phyloP scores from a whole-genome alignment of 768 basidiomycete genomes.

The Mycena polygramma region DNA sequence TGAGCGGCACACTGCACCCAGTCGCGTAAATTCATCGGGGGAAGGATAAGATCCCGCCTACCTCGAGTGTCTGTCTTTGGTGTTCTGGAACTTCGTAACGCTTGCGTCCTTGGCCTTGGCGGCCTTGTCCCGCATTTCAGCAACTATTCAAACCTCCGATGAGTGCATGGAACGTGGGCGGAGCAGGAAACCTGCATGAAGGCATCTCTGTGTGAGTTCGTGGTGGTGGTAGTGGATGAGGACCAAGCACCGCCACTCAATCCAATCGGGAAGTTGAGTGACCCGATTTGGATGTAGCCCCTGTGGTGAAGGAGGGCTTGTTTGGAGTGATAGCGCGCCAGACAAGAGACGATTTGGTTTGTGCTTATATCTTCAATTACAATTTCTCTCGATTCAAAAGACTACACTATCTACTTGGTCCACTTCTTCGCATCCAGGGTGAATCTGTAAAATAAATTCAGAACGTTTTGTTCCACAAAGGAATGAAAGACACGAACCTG shows the following conservation, averaged over 20 bases:
- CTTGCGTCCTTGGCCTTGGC: slow-evolving; percentile 69
- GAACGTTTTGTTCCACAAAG: background rate
- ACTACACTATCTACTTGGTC: background rate
- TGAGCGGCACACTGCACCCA: slow-evolving; percentile 63
- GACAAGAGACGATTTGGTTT: too few relatives aligned
- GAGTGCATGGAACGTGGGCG: background rate
- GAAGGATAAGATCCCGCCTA: slow-evolving; percentile 34
- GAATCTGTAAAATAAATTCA: background rate
- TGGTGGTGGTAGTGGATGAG: too few relatives aligned
- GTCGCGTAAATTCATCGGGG: background rate
- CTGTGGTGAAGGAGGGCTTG: too few relatives aligned
- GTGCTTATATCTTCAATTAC: too few relatives aligned
- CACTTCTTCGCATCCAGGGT: background rate
- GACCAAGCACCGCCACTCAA: background rate
- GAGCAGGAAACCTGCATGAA: slow-evolving; percentile 8
- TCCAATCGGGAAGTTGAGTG: background rate
- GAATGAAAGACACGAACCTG: background rate
- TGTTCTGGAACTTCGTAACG: slow-evolving; percentile 64
- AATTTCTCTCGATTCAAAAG: too few relatives aligned
- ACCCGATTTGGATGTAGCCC: background rate
- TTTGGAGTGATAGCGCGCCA: too few relatives aligned
- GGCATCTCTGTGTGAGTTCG: slow-evolving; percentile 1
- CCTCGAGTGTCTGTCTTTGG: slow-evolving; percentile 70
- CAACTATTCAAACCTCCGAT: slow-evolving; percentile 53
- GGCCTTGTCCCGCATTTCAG: slow-evolving; percentile 77